Base-by-base conservation (phyloP, 2,329 filamentous ascomycete genomes). In the Blastomyces silverae region DNA sequence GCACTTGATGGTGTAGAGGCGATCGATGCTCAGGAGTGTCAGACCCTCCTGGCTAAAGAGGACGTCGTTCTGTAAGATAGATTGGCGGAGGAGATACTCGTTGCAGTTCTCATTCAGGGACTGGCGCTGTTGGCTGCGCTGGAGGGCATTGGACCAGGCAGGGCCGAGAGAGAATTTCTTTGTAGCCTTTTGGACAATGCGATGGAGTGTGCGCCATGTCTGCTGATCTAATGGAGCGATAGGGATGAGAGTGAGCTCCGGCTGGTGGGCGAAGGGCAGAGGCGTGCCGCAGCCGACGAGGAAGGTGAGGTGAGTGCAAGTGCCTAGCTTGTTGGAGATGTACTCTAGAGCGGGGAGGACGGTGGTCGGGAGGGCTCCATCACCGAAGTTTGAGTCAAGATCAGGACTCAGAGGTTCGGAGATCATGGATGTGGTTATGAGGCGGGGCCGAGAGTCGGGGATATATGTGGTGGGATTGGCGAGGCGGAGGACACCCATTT, bases 1-100 rank as follows among this genome's bases (percentile, higher is more conserved):
- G 39, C 76, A 76, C 66, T 80, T 80, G 66, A 80, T 74, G 17
- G 75, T 79, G 64, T 79, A 79, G 64, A 80, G 77, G 50, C 78
- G 77, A 69, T 80, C 78, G 67, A 79, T 76, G 63, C 75, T 79
- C 13, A 80, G 71, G 8, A 80, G 67, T 0, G 78, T 79, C 44
- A 80, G 69, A 1, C 78, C 78, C 65, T 80, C 78, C 56, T 77
- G 75, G 64, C 74, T 77, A 70, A 79, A 79, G 44, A 79, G 71
- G 44, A 79, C 74, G 63, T 80, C 77, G 64, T 79, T 78, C 66
- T 80, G 78, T 50, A 77, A 67, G 52, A 80, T 75, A 7, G 78
- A 79, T 65, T 78, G 77, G 62, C 77, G 72, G 50, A 78, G 71
- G 6, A 79, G 72, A 66, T 79, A 78, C 39, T 77, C 75, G 31